Base-by-base conservation (phyloP, 2,329 filamentous ascomycete species). In the Truncatella angustata region DNA sequence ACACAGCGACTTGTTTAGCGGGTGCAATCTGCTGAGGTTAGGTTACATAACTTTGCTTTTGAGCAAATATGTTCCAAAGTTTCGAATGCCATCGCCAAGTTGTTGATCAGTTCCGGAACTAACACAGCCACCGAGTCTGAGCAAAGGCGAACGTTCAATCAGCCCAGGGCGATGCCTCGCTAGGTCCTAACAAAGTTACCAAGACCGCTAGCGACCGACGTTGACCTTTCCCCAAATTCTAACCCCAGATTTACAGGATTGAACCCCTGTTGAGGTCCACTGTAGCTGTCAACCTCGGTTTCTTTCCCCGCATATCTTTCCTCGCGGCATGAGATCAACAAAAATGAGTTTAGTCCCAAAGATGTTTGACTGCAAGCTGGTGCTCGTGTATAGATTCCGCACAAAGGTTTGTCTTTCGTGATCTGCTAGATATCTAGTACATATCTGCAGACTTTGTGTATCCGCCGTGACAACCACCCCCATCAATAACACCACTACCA, bases 231-330 rank as follows among this genome's bases (percentile, higher is more conserved):
- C 28, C 49, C 49, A 51, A 51, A 34, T 51, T 50, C 44, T 6
- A 37, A 46, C 49, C 49, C 49, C 49, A 39, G 49, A 51, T 51
- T 30, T 40, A 44, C 23, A 21, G 21, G 16, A 43, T 14, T 21
- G 23, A 18, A 12, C 26, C 26, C 43, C 30, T 20, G 12, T 46
- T 36, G 20, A 36, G 35, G 26, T 32, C 43, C 50, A 52, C 50
- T 47, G 24, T 40, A 43, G 37, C 16, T 52, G 28, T 42, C 43
- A 47, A 48, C 50, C 50, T 52, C 50, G 50, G 50, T 52, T 14
- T 20, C 32, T 43, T 40, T 34, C 50, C 50, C 43, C 49, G 43
- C 43, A 23, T 37, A 43, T 26, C 18, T 37, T 20, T 32, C 12
- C 7, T 32, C 7, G 14, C 28, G 28, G 28, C 28, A 14, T 32